phyloP scores from a whole-genome alignment of 352 stramenopile species.

The Phytophthora aleatoria region DNA sequence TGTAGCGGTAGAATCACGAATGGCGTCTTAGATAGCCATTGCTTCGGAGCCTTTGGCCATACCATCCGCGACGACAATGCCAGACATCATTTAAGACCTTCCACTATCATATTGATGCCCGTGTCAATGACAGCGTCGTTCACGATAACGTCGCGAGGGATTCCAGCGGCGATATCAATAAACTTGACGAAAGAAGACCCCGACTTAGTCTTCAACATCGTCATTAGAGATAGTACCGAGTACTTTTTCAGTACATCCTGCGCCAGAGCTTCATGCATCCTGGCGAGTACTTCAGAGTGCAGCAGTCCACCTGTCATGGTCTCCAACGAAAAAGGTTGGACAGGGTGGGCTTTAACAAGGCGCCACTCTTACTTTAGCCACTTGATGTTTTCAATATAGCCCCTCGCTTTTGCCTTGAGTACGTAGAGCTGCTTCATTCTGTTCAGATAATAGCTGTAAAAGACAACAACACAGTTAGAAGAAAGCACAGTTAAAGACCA shows the following conservation, averaged over 20 bases:
- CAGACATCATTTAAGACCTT: neutral
- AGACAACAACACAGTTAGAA: neutral
- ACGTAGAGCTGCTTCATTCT: conserved; percentile 4
- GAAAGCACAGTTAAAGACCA: too few species aligned
- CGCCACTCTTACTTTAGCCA: neutral
- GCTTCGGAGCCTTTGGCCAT: neutral
- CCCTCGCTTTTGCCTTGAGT: neutral
- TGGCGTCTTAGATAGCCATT: neutral
- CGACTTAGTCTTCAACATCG: neutral
- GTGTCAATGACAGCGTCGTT: neutral
- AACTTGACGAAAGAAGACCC: neutral
- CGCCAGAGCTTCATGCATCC: neutral
- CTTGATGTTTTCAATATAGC: neutral
- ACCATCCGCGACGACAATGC: neutral
- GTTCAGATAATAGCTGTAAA: neutral
- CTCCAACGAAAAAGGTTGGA: neutral
- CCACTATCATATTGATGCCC: neutral
- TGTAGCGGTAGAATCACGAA: neutral
- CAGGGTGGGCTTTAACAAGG: neutral
- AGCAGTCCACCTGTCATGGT: neutral
- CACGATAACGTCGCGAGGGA: neutral
- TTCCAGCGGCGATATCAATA: neutral
- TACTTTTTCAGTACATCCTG: neutral
- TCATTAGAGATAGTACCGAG: neutral
- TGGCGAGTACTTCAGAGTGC: neutral